These are phyloP conservation scores for Pythium volutum DNA, from an alignment of 352 stramenopile genomes.

Conservation along the genomic window DNA sequence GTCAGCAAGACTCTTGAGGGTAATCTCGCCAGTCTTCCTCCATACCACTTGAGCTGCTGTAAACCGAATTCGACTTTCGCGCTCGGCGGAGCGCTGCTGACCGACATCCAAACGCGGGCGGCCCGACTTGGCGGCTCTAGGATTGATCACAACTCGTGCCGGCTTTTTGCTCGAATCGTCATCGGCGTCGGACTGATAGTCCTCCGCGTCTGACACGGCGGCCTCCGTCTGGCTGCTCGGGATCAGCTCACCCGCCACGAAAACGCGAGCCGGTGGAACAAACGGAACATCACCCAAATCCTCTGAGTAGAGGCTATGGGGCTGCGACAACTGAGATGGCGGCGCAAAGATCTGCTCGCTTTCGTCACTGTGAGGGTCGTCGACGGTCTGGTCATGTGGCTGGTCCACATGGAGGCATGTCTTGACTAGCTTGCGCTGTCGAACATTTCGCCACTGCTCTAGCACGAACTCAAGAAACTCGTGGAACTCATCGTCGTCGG, in stretches of 20 bases:
- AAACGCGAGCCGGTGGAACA: not conserved
- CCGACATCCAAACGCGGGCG: not conserved
- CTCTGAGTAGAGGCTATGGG: slow-evolving; percentile 6
- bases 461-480: not conserved
- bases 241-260: not conserved
- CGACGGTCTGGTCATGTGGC: not conserved
- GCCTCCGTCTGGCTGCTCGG: no score
- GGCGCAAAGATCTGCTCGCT: not conserved
- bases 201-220: not conserved
- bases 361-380: not conserved
- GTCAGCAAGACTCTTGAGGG: not conserved
- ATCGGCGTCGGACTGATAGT: not conserved
- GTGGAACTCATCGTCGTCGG: not conserved
- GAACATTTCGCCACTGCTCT: not conserved
- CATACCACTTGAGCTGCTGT: not conserved
- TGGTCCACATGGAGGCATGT: not conserved
- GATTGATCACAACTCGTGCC: not conserved
- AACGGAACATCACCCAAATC: slow-evolving; percentile 1
- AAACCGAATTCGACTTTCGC: not conserved
- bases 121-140: not conserved
- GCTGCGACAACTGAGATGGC: not conserved
- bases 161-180: not conserved
- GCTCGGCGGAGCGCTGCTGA: not conserved
- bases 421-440: not conserved
- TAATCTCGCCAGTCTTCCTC: not conserved